A percentile compares a stretch with the other conserved stretches of the same genome.
Evolutionary conservation across 176 grass and related monocot genomes (phyloP).

Genomic region (Thinopyrum elongatum): DNA sequence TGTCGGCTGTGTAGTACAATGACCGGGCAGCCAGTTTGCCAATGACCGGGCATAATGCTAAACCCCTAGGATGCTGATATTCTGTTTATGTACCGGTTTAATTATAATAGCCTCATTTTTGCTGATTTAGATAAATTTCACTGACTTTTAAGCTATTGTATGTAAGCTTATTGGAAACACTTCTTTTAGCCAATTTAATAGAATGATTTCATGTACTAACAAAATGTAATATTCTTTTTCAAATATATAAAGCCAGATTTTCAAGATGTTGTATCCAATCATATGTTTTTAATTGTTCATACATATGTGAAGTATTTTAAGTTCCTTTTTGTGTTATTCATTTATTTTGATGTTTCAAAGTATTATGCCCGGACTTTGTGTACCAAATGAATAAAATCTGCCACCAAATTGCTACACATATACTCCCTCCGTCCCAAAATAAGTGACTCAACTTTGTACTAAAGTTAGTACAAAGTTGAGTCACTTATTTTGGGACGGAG

Average conservation of each 20-base stretch:
- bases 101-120: neutral
- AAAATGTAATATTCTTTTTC: neutral
- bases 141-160: neutral
- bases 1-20: too few species aligned
- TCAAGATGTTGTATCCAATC: neutral
- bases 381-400: neutral
- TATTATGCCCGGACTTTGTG: too few species aligned
- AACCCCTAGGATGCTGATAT: neutral
- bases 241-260: neutral
- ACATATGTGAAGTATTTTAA: neutral
- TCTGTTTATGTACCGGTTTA: neutral
- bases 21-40: too few species aligned
- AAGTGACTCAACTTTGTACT: too few species aligned
- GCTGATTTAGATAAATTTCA: neutral
- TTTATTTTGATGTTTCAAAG: too few species aligned
- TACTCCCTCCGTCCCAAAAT: too few species aligned
- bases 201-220: too few species aligned
- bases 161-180: neutral
- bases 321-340: neutral
- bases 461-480: too few species aligned
- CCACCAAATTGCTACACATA: neutral
- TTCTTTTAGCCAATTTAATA: neutral
- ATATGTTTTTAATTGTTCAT: neutral
- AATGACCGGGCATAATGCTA: neutral
- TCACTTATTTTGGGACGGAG: too few species aligned